Conservation (phyloP, 257 asterid genomes). For the Gynochthodes officinalis region DNA sequence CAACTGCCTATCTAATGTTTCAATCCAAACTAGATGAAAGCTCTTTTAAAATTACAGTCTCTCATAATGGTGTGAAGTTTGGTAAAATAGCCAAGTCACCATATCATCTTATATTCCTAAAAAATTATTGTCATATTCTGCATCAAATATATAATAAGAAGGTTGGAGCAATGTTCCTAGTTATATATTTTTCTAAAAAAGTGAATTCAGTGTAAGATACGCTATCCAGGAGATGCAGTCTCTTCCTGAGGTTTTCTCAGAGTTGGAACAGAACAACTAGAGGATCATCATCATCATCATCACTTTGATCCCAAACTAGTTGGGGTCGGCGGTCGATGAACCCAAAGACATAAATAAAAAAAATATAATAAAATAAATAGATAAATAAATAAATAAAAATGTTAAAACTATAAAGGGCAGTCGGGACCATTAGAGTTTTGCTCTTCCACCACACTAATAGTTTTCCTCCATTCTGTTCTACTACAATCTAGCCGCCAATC, state of each 20-base stretch:
- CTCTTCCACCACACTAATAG: too few species aligned
- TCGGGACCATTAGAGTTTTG: too few species aligned
- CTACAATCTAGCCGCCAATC: too few species aligned
- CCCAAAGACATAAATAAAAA: too few species aligned
- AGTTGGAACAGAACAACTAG: not conserved
- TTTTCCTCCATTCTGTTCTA: too few species aligned
- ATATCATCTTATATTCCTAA: not conserved
- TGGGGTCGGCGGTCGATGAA: too few species aligned
- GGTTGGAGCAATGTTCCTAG: not conserved
- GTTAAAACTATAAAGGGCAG: too few species aligned
- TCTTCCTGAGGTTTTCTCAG: not conserved
- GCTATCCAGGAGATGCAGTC: not conserved
- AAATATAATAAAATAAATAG: too few species aligned
- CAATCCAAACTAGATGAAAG: not conserved
- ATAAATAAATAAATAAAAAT: too few species aligned
- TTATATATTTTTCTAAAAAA: not conserved
- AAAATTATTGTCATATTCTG: not conserved
- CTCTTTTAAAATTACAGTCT: not conserved
- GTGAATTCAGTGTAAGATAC: not conserved
- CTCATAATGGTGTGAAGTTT: not conserved
- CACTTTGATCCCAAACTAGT: too few species aligned
- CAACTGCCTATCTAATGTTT: not conserved
- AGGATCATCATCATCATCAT: too few species aligned
- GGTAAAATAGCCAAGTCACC: not conserved
- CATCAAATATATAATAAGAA: not conserved